Base-by-base conservation (phyloP, 2,329 filamentous ascomycete genomes). In the Helotiales sp. region DNA sequence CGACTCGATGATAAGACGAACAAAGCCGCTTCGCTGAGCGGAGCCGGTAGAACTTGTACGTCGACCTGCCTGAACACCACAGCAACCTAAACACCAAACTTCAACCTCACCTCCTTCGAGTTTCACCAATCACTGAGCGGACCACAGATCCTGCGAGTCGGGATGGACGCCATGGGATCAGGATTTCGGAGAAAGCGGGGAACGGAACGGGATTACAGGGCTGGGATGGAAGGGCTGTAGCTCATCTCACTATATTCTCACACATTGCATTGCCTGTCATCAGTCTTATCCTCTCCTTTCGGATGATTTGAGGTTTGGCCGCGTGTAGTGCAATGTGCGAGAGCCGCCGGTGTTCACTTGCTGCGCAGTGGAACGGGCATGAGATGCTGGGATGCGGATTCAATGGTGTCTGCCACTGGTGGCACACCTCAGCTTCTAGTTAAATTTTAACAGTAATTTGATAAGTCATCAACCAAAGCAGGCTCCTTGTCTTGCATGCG, bases 171-270 rank as follows among this genome's bases (percentile, higher is more conserved):
- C 33, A 29, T 31, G 42, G 46, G 50, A 50, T 54, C 24, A 27
- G 40, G 24, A 44, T 22, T 31, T 55, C 12, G 44, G 50, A 47
- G 33, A 27, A 52, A 34, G 27, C 19, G 29, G 48, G 33, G 38
- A 54, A 17, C 22, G 31, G 25, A n/a, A 31, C 50, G 55, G 30
- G 50, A 53, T 58, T 34, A n/a, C 46, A 50, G 49, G 52, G 49
- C 19, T 27, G 34, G 44, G 38, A 52, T 25, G 55, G 55, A 59
- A 59, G 53, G 62, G 63, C 53, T 66, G 64, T 67, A 69, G 67
- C 52, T 67, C 67, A 68, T 68, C 66, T 65, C 67, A 68, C 66
- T 68, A 64, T 64, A 66, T 68, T 62, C 64, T 59, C 57, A 62
- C 50, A 51, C 58, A 52, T 52, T 57, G 40, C 55, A 50, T 57